phyloP scores from a whole-genome alignment of 768 basidiomycete genomes.

The Dentipellis fragilis region DNA sequence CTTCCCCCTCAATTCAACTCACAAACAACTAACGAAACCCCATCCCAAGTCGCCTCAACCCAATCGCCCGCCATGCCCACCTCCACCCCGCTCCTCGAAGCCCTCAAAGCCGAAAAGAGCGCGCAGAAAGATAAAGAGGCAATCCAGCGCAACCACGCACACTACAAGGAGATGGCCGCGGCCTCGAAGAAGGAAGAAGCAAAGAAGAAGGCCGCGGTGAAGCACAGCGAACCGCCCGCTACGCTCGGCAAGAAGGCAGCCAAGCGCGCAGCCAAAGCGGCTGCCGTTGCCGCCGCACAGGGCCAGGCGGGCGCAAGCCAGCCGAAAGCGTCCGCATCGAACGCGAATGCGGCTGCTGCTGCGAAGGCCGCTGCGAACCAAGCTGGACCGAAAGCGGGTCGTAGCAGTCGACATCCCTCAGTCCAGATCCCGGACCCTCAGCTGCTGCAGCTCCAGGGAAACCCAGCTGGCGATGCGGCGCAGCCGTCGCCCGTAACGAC shows the following conservation, averaged over 20 bases:
- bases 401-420: slow-evolving; percentile 4
- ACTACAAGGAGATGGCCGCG: slow-evolving; percentile 45
- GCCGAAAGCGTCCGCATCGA: slow-evolving; percentile 1
- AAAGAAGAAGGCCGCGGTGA: slow-evolving; percentile 24
- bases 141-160: slow-evolving; percentile 62
- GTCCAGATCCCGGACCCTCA: slow-evolving; percentile 3
- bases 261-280: slow-evolving; percentile 20
- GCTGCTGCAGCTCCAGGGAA: neutral
- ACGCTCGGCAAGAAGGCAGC: slow-evolving; percentile 27
- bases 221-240: slow-evolving; percentile 11
- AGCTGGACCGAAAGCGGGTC: slow-evolving; percentile 4
- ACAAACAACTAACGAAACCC: neutral
- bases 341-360: neutral
- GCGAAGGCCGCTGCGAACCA: slow-evolving; percentile 2
- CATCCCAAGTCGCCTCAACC: slow-evolving; percentile 46
- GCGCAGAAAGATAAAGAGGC: slow-evolving; percentile 62
- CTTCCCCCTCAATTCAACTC: neutral
- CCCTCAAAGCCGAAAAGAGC: slow-evolving; percentile 76
- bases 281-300: slow-evolving; percentile 5
- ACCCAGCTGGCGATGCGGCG: neutral
- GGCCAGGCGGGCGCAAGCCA: slow-evolving; percentile 2
- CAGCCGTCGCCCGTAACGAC: neutral
- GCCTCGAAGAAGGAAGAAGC: slow-evolving; percentile 30
- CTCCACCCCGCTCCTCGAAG: slow-evolving; percentile 87
- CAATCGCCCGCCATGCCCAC: slow-evolving; percentile 56